Percentiles rank a stretch among this genome's conserved stretches.
These are phyloP conservation scores for Capronia americana DNA, from an alignment of 2,329 filamentous ascomycete genomes.

Conservation along the genomic window DNA sequence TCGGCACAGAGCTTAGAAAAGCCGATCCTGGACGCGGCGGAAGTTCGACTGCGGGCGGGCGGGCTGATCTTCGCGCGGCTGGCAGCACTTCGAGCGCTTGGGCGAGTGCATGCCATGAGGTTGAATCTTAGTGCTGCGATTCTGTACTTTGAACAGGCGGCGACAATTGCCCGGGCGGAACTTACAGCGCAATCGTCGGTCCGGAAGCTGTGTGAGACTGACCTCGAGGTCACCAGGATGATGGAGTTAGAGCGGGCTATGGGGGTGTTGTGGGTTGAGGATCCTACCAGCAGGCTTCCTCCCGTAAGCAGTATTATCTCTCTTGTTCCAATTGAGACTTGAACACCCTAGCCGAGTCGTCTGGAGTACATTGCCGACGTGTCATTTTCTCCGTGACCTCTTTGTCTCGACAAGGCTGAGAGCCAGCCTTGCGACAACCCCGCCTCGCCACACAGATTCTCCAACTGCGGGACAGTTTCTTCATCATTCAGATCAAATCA, in stretches of 20 bases:
- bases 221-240: constrained; percentile 12
- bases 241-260: constrained; percentile 19
- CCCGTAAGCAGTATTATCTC: constrained; percentile 6
- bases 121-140: constrained; percentile 19
- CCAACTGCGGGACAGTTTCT: constrained; percentile 21
- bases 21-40: constrained; percentile 7
- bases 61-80: constrained; percentile 16
- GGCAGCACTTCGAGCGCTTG: constrained; percentile 19
- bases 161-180: constrained; percentile 11
- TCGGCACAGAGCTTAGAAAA: constrained; percentile 2
- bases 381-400: background rate
- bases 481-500: background rate
- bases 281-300: constrained; percentile 17
- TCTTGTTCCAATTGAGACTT: background rate
- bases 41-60: constrained; percentile 5
- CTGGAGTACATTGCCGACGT: background rate
- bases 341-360: background rate
- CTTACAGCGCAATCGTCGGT: constrained; percentile 6
- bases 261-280: constrained; percentile 4
- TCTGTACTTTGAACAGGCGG: constrained; percentile 13
- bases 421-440: background rate
- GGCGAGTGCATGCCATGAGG: constrained; percentile 21
- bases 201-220: constrained; percentile 20
- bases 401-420: background rate
- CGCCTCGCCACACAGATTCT: constrained; percentile 11